Evolutionary conservation across 2,329 filamentous ascomycete species (phyloP), one percentile per base, ranked within the genome.

Genomic region (Alternaria ethzedia): DNA sequence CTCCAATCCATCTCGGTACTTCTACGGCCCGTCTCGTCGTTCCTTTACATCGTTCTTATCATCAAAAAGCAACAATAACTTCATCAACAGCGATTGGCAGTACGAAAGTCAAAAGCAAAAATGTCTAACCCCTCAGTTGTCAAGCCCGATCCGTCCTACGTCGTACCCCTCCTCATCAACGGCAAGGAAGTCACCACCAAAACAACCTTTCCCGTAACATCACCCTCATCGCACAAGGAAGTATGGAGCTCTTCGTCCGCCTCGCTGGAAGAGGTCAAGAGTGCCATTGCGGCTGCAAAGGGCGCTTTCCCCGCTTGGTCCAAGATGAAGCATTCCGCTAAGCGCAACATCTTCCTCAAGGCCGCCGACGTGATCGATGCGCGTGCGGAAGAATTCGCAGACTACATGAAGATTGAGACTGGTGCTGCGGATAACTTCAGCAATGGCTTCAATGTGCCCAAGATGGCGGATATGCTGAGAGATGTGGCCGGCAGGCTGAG

Each of bases 221-320:
- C 84, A 54, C 90, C 91, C 3, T 74, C 78, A 9, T 83, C 83
- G 52, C 72, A 87, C 78, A 70, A 87, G 75, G 73, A 86, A 13
- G 75, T 88, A 43, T 83, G 89, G 73, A 82, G 86, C 66, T 83
- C 85, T 60, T 87, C 86, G 61, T 84, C 85, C 32, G 87, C 86
- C 32, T 87, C 88, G 3, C 81, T 85, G 41, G 78, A 83, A 9
- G 83, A 89, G 70, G 86, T 86, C 50, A 79, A 82, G 3, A 83
- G 87, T 66, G 89, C 89, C 26, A 79, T 86, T 17, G 79, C 82
- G 10, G 86, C 89, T 10, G 91, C 92, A 1, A 83, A 88, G n/a
- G 82, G 83, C 13, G 92, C 93, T 1, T 90, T 92, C 78, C 86
- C 86, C 46, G 80, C 85, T 62, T 97, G 93, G 93, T 84, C 86